Base-by-base conservation (phyloP, 139 green algal species). In the Nannochloris sp. region DNA sequence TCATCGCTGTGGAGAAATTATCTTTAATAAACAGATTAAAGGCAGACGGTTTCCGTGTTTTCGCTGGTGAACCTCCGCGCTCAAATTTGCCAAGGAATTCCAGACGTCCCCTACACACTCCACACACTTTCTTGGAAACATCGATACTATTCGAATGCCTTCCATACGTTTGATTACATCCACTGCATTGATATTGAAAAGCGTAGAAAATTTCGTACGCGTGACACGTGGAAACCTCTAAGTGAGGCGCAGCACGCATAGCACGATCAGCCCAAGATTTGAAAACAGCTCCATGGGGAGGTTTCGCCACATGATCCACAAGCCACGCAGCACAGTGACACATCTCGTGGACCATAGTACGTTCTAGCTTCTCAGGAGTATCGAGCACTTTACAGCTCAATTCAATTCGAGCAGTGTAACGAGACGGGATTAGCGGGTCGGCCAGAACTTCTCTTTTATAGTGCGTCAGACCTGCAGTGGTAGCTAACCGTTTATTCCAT, bases 321-420 rank as follows among this genome's bases (percentile, higher is more conserved):
- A 86, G 38, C 80, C 80, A 88, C 33, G 77, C 68, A 30, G 76
- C 82, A 14, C 76, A 78, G 55, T 89, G 82, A 63, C 82, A 89
- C 65, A 89, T 54, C 69, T 88, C 81, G 62, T 88, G 81, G n/a
- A 63, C 66, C 31, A 89, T 68, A n/a, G 82, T 89, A 25, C 48
- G 36, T 34, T 74, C 51, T 66, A 89, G 74, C 61, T 77, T 77
- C 29, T 55, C 42, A 8, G 34, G 15, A 10, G n/a, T 36, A 63
- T 89, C 82, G 29, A 89, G 0, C 58, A 89, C 82, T 73, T 88
- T 87, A 42, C 46, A 63, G 23, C 51, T 70, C 12, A 88, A 73
- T 70, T 88, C 77, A 48, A 88, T 70, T 2, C 64, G 58, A 3
- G 80, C 77, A 0, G 31, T 51, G 60, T 84, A 78, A 29, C 73